phyloP scores from a whole-genome alignment of 2,329 filamentous ascomycete genomes.

The Calonectria pseudoturangicola region DNA sequence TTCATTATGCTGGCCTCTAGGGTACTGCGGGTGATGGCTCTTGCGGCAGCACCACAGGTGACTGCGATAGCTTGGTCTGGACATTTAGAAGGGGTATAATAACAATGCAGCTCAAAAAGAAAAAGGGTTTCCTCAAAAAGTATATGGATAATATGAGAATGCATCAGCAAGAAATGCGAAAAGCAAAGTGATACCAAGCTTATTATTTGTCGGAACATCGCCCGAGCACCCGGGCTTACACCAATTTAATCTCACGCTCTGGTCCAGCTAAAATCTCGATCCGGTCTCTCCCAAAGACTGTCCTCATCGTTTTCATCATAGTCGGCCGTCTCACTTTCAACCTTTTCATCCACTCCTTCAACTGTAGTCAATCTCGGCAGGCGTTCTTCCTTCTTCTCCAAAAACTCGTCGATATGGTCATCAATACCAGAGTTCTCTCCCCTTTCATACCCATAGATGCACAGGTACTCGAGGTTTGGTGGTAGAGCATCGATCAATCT shows the following conservation, averaged over 20 bases:
- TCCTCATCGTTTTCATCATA: background rate
- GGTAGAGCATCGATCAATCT: slow-evolving; percentile 16
- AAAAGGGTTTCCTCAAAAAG: too few species aligned
- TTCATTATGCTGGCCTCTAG: too few species aligned
- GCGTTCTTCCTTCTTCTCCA: slow-evolving; percentile 1
- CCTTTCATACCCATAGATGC: slow-evolving; percentile 20
- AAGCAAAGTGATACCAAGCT: too few species aligned
- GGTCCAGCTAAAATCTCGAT: background rate
- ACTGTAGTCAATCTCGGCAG: slow-evolving; percentile 4
- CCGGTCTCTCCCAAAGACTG: background rate
- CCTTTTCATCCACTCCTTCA: slow-evolving; percentile 18
- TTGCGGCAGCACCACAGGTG: too few species aligned
- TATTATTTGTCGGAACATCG: too few species aligned
- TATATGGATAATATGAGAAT: too few species aligned
- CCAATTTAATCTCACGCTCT: background rate
- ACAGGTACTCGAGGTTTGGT: slow-evolving; percentile 11
- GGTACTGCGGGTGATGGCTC: too few species aligned
- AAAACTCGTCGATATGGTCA: slow-evolving; percentile 14
- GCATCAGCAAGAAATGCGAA: too few species aligned
- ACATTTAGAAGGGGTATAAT: too few species aligned
- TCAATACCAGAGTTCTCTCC: slow-evolving; percentile 17
- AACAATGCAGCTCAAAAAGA: too few species aligned
- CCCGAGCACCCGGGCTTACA: too few species aligned
- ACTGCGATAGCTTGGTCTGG: too few species aligned
- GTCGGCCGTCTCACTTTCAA: background rate